Evolutionary conservation across 306 rosid species (phyloP).

Genomic region (Cercis canadensis): DNA sequence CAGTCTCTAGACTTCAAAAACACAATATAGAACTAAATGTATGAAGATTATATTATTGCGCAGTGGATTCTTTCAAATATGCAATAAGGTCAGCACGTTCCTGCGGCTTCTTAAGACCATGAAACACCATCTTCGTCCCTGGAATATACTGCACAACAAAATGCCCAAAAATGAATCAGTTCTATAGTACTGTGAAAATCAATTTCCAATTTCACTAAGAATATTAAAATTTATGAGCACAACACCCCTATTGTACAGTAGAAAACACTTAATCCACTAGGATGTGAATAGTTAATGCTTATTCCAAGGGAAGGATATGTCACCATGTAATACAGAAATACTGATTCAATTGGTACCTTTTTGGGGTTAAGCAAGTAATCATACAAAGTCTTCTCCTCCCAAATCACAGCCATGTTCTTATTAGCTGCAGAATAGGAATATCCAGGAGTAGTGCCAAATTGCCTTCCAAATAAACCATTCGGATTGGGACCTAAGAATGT

Average conservation of each 20-base stretch:
- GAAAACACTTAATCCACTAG: constrained; percentile 3
- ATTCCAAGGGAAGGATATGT: neutral
- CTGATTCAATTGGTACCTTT: constrained; percentile 55
- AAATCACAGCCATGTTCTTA: constrained; percentile 88
- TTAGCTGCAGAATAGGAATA: constrained; percentile 90
- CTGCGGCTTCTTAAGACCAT: constrained; percentile 95
- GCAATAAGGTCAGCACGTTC: constrained; percentile 94
- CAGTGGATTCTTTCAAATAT: constrained; percentile 84
- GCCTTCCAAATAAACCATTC: constrained; percentile 90
- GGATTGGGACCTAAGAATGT: constrained; percentile 78
- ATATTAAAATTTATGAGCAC: constrained; percentile 1
- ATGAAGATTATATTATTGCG: constrained; percentile 42
- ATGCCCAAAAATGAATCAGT: constrained; percentile 11
- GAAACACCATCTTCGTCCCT: constrained; percentile 98
- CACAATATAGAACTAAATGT: constrained; percentile 32
- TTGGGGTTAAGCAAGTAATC: constrained; percentile 93
- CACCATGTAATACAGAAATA: constrained; percentile 5
- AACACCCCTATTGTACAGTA: constrained; percentile 2
- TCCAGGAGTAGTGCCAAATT: constrained; percentile 90
- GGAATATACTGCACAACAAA: constrained; percentile 82
- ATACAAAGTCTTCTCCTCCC: constrained; percentile 90
- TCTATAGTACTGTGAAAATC: neutral
- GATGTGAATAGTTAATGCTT: neutral
- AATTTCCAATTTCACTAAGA: neutral
- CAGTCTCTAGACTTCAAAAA: constrained; percentile 50